phyloP scores from a whole-genome alignment of 1,284 basidiomycete genomes.

The Neotropicomus parvogracilis region DNA sequence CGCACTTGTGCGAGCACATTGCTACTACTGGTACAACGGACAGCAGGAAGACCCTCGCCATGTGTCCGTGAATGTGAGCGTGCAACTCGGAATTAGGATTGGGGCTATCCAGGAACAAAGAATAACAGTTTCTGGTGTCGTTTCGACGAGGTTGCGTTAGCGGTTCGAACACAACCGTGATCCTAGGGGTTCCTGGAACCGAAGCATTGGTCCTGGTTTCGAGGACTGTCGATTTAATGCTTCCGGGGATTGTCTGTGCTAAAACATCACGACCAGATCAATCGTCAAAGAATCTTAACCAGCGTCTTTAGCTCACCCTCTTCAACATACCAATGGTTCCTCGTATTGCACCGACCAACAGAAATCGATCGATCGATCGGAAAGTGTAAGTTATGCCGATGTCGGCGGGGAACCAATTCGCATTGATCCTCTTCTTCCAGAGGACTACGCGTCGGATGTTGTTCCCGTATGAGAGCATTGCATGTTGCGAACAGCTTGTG shows the following conservation, averaged over 20 bases:
- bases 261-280: no score
- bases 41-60: slow-evolving; percentile 2
- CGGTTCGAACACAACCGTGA: no score
- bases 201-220: no score
- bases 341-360: slow-evolving; percentile 21
- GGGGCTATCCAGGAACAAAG: background rate
- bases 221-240: no score
- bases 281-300: background rate
- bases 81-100: background rate
- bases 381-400: slow-evolving; percentile 28
- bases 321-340: background rate
- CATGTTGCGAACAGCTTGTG: slow-evolving; percentile 36
- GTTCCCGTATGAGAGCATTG: slow-evolving; percentile 36
- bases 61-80: background rate
- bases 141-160: no score
- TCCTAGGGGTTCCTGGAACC: no score
- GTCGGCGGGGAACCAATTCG: background rate
- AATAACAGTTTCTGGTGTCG: background rate
- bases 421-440: slow-evolving; percentile 16
- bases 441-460: slow-evolving; percentile 33
- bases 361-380: slow-evolving; percentile 38
- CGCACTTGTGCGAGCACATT: slow-evolving; percentile 18
- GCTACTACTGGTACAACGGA: background rate
- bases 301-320: background rate
- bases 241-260: no score